A percentile compares a stretch with the other conserved stretches of the same genome.
phyloP scores from a whole-genome alignment of 1,284 basidiomycete species.

The Ustilago bromivora region DNA sequence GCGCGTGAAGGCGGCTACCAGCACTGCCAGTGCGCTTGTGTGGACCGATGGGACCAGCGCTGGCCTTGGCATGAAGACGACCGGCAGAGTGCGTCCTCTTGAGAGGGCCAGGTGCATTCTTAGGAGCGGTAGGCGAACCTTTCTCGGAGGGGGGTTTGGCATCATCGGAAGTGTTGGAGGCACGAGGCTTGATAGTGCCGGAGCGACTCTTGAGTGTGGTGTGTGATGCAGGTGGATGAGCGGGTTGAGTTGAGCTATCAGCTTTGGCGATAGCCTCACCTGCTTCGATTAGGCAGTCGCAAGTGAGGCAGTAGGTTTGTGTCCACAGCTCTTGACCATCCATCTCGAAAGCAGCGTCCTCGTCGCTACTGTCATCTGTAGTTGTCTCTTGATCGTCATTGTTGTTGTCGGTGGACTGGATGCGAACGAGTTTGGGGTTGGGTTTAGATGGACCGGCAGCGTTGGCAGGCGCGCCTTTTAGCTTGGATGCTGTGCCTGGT shows the following conservation, averaged over 20 bases:
- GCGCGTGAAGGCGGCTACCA: constrained; percentile 57
- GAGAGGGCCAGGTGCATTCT: constrained; percentile 24
- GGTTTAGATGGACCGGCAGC: constrained; percentile 25
- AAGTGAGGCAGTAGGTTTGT: constrained; percentile 60
- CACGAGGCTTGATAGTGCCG: constrained; percentile 57
- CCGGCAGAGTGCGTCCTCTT: constrained; percentile 58
- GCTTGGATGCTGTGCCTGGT: constrained; percentile 15
- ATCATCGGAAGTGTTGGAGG: constrained; percentile 30
- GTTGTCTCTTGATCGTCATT: constrained; percentile 45
- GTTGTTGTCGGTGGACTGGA: constrained; percentile 14
- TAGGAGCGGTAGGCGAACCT: constrained; percentile 20
- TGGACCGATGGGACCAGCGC: constrained; percentile 43
- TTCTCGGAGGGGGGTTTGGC: constrained; percentile 9
- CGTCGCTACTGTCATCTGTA: constrained; percentile 50
- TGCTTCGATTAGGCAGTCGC: constrained; percentile 64
- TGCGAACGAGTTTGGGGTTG: constrained; percentile 22
- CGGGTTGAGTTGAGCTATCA: background rate
- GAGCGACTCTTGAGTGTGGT: constrained; percentile 53
- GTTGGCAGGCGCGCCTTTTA: constrained; percentile 7
- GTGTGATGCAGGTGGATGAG: constrained; percentile 19
- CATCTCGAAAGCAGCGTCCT: constrained; percentile 60
- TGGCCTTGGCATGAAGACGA: constrained; percentile 54
- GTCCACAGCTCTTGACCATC: constrained; percentile 65
- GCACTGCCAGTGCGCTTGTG: constrained; percentile 61
- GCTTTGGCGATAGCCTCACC: constrained; percentile 53